A percentile compares a stretch with the other conserved stretches of the same genome.
These are phyloP conservation scores for Oldenlandia corymbosa DNA, from an alignment of 257 asterid genomes.

Conservation along the genomic window DNA sequence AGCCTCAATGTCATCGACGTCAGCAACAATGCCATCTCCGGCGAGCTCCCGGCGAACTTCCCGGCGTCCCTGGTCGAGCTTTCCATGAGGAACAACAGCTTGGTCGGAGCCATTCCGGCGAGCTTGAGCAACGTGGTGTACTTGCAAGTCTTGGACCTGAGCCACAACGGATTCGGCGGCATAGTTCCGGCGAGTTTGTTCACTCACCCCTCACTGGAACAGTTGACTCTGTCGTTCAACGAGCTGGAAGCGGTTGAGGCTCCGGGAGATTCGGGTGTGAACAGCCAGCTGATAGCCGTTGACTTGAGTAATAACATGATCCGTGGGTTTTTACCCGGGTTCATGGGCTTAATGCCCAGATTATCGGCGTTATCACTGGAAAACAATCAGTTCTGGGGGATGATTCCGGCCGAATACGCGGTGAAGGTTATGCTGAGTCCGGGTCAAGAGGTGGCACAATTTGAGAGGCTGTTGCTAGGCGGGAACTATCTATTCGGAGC, in stretches of 20 bases:
- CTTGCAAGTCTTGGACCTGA: constrained; percentile 68
- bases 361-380: constrained; percentile 61
- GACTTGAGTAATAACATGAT: constrained; percentile 60
- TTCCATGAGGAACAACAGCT: constrained; percentile 45
- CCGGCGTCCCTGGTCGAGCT: constrained; percentile 54
- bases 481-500: constrained; percentile 80
- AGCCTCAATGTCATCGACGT: constrained; percentile 48
- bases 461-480: constrained; percentile 67
- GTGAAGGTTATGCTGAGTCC: constrained; percentile 32
- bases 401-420: constrained; percentile 52
- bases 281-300: constrained; percentile 57
- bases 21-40: constrained; percentile 70
- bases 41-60: constrained; percentile 40
- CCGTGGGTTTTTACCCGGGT: constrained; percentile 71
- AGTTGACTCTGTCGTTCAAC: constrained; percentile 55
- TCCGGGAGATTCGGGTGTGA: constrained; percentile 35
- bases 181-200: constrained; percentile 58
- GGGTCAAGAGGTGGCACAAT: constrained; percentile 43
- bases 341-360: constrained; percentile 64
- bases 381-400: constrained; percentile 58
- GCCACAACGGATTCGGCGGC: constrained; percentile 66
- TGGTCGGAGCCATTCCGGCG: constrained; percentile 48
- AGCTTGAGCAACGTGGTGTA: constrained; percentile 17
- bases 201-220: constrained; percentile 66
- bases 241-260: constrained; percentile 44